Percentiles rank a stretch among this genome's conserved stretches.
Conservation (phyloP, 2,329 filamentous ascomycete genomes). For the Exophiala alcalophila region DNA sequence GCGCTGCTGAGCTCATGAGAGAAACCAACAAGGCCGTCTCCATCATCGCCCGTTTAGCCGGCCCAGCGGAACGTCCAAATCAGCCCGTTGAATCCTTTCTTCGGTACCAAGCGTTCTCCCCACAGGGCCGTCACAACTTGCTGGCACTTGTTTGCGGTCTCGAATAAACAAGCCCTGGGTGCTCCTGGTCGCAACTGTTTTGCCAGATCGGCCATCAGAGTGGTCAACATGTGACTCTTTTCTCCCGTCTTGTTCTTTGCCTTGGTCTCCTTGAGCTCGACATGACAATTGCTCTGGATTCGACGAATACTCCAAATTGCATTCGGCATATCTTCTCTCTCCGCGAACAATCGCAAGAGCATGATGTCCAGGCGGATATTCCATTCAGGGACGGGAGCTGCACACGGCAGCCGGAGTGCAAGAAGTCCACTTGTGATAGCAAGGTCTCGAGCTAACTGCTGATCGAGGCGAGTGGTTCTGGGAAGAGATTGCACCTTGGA, state of each 20-base stretch:
- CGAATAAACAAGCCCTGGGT: constrained; percentile 2
- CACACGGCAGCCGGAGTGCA: constrained; percentile 24
- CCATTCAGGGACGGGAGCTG: constrained; percentile 22
- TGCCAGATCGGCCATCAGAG: constrained; percentile 11
- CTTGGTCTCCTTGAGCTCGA: constrained; percentile 17
- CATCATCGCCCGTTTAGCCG: constrained; percentile 1
- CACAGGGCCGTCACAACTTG: constrained; percentile 16
- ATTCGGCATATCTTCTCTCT: constrained; percentile 15
- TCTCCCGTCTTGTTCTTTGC: constrained; percentile 12
- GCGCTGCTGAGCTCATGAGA: no score
- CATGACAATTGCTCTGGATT: constrained; percentile 13
- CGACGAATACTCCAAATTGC: constrained; percentile 17
- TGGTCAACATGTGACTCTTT: constrained; percentile 13
- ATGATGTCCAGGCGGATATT: constrained; percentile 23
- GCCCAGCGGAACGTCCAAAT: constrained; percentile 29
- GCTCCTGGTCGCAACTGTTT: constrained; percentile 3
- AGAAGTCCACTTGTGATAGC: constrained; percentile 24
- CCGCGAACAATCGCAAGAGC: constrained; percentile 22
- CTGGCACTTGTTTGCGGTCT: constrained; percentile 13
- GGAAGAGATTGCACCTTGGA: not conserved
- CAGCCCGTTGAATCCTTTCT: constrained; percentile 21
- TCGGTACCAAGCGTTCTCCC: constrained; percentile 19
- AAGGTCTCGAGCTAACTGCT: constrained; percentile 15
- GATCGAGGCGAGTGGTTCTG: constrained; percentile 19
- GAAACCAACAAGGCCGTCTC: not conserved